Percentiles rank a stretch among this genome's conserved stretches.
These are phyloP conservation scores for Backusella liffmaniae DNA, from an alignment of 192 early-diverging fungal genomes.

Conservation along the genomic window DNA sequence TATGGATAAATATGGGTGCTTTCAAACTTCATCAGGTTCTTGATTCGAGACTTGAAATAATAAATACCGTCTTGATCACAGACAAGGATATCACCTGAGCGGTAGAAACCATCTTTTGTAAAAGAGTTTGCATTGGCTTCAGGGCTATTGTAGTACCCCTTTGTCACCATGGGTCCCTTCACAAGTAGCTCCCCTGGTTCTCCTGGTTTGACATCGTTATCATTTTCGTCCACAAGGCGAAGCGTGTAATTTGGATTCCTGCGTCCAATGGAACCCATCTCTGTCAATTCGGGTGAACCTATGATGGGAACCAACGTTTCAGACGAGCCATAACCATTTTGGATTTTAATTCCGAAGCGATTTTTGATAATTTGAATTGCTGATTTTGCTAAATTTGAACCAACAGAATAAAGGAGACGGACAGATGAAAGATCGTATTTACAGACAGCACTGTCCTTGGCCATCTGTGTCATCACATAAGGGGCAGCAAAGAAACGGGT, in stretches of 20 bases:
- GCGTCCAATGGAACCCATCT: background rate
- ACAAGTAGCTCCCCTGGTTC: slow-evolving; percentile 77
- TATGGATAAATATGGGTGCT: slow-evolving; percentile 89
- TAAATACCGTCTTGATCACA: slow-evolving; percentile 72
- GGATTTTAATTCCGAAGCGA: background rate
- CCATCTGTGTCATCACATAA: background rate
- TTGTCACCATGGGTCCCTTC: slow-evolving; percentile 74
- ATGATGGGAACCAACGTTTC: background rate
- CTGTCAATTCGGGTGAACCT: background rate
- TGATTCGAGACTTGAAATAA: slow-evolving; percentile 77
- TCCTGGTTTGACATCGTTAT: background rate
- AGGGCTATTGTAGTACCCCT: slow-evolving; percentile 70
- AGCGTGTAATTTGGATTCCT: background rate
- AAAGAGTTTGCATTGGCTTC: slow-evolving; percentile 61
- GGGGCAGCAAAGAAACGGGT: background rate
- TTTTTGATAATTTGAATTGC: background rate
- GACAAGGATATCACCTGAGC: slow-evolving; percentile 82
- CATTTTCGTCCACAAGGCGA: background rate
- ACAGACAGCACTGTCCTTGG: background rate
- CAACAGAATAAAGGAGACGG: background rate
- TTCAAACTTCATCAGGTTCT: slow-evolving; percentile 86
- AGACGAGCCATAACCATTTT: background rate
- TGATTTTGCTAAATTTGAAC: background rate
- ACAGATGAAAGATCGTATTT: background rate
- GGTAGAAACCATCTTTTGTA: slow-evolving; percentile 69